These are phyloP conservation scores for Skeletonema tropicum DNA, from an alignment of 108 stramenopile species.

Conservation along the genomic window DNA sequence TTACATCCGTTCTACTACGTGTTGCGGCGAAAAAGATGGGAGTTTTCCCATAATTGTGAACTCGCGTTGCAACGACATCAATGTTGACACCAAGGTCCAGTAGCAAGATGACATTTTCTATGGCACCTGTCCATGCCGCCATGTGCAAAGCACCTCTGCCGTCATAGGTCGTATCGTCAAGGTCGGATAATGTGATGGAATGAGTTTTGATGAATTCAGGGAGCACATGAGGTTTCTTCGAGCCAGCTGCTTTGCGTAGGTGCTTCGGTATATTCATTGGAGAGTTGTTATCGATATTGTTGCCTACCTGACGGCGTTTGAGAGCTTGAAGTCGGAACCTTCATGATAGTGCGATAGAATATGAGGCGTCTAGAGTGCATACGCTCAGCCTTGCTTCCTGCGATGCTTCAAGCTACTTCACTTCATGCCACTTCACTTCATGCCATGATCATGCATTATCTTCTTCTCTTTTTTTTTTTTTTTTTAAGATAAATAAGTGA, in stretches of 20 bases:
- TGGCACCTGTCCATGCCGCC: constrained; percentile 76
- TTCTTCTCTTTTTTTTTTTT: too few relatives aligned
- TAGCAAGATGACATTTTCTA: constrained; percentile 58
- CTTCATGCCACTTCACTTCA: too few relatives aligned
- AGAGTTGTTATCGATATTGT: not conserved
- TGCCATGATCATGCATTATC: too few relatives aligned
- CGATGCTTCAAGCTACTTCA: too few relatives aligned
- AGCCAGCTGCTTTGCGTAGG: constrained; percentile 34
- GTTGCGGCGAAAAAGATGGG: constrained; percentile 85
- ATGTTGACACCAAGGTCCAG: constrained; percentile 56
- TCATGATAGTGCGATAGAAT: not conserved
- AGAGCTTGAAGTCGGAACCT: not conserved
- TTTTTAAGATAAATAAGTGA: too few relatives aligned
- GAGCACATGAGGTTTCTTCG: constrained; percentile 21
- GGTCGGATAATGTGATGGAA: constrained; percentile 12
- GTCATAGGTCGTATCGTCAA: constrained; percentile 27
- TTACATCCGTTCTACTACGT: constrained; percentile 64
- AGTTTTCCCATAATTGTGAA: constrained; percentile 79
- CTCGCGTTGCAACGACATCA: constrained; percentile 58
- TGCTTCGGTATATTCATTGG: constrained; percentile 22
- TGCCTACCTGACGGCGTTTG: not conserved
- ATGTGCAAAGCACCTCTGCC: constrained; percentile 74
- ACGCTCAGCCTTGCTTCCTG: too few relatives aligned
- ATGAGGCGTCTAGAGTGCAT: too few relatives aligned
- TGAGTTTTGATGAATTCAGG: constrained; percentile 22